Evolutionary conservation across 805 yeast species (phyloP).

Genomic region (Cyberlindnera lachancei): DNA sequence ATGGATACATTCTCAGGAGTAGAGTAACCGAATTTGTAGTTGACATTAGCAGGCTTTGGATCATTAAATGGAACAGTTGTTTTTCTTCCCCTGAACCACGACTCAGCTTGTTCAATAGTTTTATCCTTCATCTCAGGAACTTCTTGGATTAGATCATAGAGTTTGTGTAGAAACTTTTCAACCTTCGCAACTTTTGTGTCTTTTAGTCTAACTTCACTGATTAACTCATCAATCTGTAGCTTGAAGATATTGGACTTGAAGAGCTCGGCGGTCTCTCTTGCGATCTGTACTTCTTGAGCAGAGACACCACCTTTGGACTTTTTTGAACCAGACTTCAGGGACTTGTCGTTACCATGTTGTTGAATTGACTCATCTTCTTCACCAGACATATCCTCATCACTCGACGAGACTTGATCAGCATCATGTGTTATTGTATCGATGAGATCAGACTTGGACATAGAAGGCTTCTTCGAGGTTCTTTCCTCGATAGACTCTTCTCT

Average conservation of each 20-base stretch:
- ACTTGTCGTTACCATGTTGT: conserved; percentile 20
- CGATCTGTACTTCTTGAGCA: conserved; percentile 82
- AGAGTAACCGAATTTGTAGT: conserved; percentile 61
- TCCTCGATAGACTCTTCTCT: conserved; percentile 14
- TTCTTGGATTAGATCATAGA: conserved; percentile 59
- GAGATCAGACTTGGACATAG: conserved; percentile 15
- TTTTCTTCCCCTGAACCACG: conserved; percentile 40
- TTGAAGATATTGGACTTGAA: conserved; percentile 95
- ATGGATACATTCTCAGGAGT: conserved; percentile 71
- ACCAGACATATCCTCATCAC: conserved; percentile 6
- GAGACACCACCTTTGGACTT: conserved; percentile 29
- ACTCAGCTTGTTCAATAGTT: conserved; percentile 52
- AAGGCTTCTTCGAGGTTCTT: conserved; percentile 14
- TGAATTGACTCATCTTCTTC: conserved; percentile 25
- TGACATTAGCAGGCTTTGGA: conserved; percentile 71
- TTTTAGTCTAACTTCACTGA: conserved; percentile 71
- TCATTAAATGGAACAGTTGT: conserved; percentile 81
- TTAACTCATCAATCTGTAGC: conserved; percentile 84
- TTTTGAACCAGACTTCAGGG: conserved; percentile 9
- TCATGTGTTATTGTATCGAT: conserved; percentile 11
- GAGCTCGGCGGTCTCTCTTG: conserved; percentile 88
- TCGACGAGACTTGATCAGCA: conserved; percentile 4
- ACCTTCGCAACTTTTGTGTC: conserved; percentile 57
- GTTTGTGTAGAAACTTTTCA: conserved; percentile 68
- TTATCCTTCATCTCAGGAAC: conserved; percentile 50